A percentile compares a stretch with the other conserved stretches of the same genome.
Conservation (phyloP, 1,284 basidiomycete species). For the Cutaneotrichosporon sp. region DNA sequence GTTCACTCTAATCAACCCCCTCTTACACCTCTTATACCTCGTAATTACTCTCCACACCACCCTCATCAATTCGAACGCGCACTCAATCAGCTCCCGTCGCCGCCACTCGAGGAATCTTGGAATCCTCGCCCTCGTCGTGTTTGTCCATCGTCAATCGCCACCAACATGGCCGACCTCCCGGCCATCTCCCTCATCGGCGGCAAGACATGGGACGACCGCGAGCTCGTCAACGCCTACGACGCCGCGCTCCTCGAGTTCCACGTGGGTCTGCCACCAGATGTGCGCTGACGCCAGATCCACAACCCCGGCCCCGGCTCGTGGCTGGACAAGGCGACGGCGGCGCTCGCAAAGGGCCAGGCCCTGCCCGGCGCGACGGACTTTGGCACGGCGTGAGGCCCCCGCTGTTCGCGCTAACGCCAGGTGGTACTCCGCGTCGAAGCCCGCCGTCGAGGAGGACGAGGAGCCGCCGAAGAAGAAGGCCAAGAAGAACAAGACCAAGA, state of each 20-base stretch:
- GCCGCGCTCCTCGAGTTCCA: constrained; percentile 52
- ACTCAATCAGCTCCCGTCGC: too few species aligned
- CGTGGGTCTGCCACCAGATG: constrained; percentile 28
- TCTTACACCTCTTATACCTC: too few species aligned
- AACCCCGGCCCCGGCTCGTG: constrained; percentile 53
- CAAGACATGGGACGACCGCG: constrained; percentile 51
- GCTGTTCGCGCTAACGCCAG: constrained; percentile 12
- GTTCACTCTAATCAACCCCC: too few species aligned
- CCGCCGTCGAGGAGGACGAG: constrained; percentile 7
- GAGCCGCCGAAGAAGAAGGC: background rate
- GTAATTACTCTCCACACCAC: too few species aligned
- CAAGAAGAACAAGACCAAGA: constrained; percentile 13
- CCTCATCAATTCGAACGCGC: too few species aligned
- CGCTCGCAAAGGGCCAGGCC: constrained; percentile 41
- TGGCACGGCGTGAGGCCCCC: constrained; percentile 33
- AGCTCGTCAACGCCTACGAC: constrained; percentile 50
- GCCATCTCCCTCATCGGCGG: constrained; percentile 11
- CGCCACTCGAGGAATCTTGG: too few species aligned
- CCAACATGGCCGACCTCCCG: background rate
- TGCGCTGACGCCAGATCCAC: constrained; percentile 36
- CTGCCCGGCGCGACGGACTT: constrained; percentile 40
- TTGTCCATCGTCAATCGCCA: background rate
- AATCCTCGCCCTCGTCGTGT: too few species aligned
- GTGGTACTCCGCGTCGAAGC: constrained; percentile 24
- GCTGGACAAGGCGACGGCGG: constrained; percentile 53